These are phyloP conservation scores for Fallopia convolvulus DNA, from an alignment of 148 eudicot genomes.

Conservation along the genomic window DNA sequence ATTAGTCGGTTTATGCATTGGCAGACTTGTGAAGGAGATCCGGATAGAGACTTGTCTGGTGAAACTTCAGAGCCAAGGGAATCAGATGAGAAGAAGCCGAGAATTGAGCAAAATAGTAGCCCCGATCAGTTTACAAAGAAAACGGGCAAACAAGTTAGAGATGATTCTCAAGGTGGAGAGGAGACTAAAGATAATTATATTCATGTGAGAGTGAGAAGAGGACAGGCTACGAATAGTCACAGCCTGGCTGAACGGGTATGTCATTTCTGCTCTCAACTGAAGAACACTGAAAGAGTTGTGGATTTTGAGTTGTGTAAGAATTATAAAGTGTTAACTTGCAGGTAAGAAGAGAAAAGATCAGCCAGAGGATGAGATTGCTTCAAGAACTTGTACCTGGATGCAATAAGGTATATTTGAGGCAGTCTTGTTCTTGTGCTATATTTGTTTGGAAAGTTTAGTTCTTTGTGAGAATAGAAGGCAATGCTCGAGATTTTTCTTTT, in stretches of 20 bases:
- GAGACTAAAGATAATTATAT: conserved; percentile 64
- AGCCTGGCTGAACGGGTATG: conserved; percentile 96
- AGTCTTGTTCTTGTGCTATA: not conserved
- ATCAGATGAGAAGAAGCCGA: conserved; percentile 46
- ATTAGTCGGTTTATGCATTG: not conserved
- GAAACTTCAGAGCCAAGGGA: conserved; percentile 49
- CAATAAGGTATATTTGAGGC: conserved; percentile 51
- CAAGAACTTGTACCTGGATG: conserved; percentile 98
- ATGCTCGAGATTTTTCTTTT: too few species aligned
- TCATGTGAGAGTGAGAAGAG: conserved; percentile 91
- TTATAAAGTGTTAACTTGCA: conserved; percentile 15
- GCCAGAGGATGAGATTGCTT: conserved; percentile 92
- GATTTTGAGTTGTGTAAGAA: not conserved
- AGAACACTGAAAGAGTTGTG: conserved; percentile 64
- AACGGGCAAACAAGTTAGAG: conserved; percentile 58
- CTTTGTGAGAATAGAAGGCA: not conserved
- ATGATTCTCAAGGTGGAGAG: conserved; percentile 44
- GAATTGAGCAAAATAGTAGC: conserved; percentile 39
- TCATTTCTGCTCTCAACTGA: conserved; percentile 12
- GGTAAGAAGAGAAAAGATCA: conserved; percentile 90
- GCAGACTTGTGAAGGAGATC: conserved; percentile 44
- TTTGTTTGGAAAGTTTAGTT: not conserved
- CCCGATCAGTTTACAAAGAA: conserved; percentile 30
- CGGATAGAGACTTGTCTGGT: conserved; percentile 37
- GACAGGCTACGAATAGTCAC: conserved; percentile 97